Percentiles rank a stretch among this genome's conserved stretches.
Conservation (phyloP, 2,329 filamentous ascomycete species). For the Claviceps paspali region DNA sequence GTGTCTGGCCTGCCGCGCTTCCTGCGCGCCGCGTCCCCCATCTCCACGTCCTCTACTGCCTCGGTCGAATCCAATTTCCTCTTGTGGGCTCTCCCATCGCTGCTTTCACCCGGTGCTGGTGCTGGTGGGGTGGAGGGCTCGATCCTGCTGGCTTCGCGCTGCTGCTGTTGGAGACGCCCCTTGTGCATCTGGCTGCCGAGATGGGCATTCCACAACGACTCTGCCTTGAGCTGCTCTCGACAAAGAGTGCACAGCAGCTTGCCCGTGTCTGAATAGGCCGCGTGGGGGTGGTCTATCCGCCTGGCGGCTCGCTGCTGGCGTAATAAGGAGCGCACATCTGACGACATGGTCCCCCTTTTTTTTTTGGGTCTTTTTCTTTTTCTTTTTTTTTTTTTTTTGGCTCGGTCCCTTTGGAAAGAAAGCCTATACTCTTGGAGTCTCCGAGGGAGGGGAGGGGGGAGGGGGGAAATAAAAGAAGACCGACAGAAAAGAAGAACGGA, state of each 20-base stretch:
- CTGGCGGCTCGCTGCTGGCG: slow-evolving; percentile 63
- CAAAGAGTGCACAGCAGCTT: slow-evolving; percentile 55
- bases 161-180: slow-evolving; percentile 11
- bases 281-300: slow-evolving; percentile 54
- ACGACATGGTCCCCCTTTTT: slow-evolving; percentile 38
- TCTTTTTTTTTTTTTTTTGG: not conserved
- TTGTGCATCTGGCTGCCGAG: slow-evolving; percentile 30
- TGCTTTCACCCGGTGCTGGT: slow-evolving; percentile 4
- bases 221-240: slow-evolving; percentile 46
- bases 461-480: not conserved
- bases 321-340: slow-evolving; percentile 61
- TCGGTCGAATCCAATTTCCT: slow-evolving; percentile 17
- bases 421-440: too few relatives aligned
- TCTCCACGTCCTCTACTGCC: slow-evolving; percentile 20
- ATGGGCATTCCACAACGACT: slow-evolving; percentile 53
- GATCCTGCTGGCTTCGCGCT: not conserved
- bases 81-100: slow-evolving; percentile 12
- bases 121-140: slow-evolving; percentile 10
- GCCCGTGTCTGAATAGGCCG: slow-evolving; percentile 51
- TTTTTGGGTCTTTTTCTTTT: too few relatives aligned
- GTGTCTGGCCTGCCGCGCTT: slow-evolving; percentile 32
- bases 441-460: not conserved
- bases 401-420: too few relatives aligned
- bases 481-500: too few relatives aligned
- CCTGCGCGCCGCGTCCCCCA: slow-evolving; percentile 19